Base-by-base conservation (phyloP, 1,284 basidiomycete genomes). In the Microbotryomycetes sp. region DNA sequence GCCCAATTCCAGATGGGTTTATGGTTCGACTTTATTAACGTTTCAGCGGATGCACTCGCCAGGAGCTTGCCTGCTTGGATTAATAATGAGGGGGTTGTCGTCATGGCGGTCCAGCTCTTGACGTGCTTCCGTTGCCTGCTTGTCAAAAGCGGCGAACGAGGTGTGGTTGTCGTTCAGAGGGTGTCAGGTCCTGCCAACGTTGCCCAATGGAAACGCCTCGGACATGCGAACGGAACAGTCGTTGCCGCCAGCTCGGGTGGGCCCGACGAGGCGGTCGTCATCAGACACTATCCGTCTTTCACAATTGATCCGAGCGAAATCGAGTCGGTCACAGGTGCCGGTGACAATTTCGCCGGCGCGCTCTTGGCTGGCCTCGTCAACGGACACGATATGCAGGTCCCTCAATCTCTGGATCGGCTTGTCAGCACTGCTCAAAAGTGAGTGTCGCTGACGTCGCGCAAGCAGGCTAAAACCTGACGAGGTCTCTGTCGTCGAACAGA, bases 251-350 rank as follows among this genome's bases (percentile, higher is more conserved):
- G 28, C 58, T 53, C 13, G 5, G 30, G 27, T 6, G 55, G 9
- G 16, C 53, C 29, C 27, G 75, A 75, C 46, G 76, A 78, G 49
- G 75, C 79, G 23, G 73, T 88, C 16, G 80, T 89, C 4, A 56
- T 91, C 30, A 82, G 83, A 45, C 86, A 91, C 72, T 89, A 85
- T 70, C 81, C 86, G 3, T 79, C 88, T 13, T 73, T 82, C 5
- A 66, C 67, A 0, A 73, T 85, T 7, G 69, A 77, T 2, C 72
- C 74, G 13, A 72, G 75, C n/a, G 73, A 76, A 45, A 73, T 85
- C 9, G 76, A 85, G 7, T 91, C 86, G 69, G 88, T 90, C 11
- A 96, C 91, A 0, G 92, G 92, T 3, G 91, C 89, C 2, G 92
- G 92, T 0, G 91, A 97, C 75, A 78, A 18, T 73, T 48, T 72